Conservation (phyloP, 139 green algal species). For the Yamagishiella unicocca region DNA sequence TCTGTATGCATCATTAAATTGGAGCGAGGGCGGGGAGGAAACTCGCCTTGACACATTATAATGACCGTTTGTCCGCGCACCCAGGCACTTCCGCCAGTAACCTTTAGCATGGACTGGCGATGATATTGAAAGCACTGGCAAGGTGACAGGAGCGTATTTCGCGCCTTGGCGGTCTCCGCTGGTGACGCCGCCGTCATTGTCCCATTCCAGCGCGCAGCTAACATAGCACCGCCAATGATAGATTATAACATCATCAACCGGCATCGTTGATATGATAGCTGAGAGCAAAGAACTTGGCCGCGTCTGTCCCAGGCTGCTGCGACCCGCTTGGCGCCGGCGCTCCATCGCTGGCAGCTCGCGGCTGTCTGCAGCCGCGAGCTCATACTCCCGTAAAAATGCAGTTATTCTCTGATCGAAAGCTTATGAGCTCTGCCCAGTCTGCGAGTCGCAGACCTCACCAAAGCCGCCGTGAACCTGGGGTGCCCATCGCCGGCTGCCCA, state of each 20-base stretch:
- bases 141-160: not conserved
- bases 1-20: conserved; percentile 65
- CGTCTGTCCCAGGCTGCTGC: not conserved
- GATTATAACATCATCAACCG: not conserved
- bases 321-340: not conserved
- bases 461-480: not conserved
- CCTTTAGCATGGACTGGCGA: not conserved
- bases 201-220: too few relatives aligned
- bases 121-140: too few relatives aligned
- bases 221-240: too few relatives aligned
- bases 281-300: not conserved
- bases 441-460: not conserved
- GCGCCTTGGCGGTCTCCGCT: not conserved
- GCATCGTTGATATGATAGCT: not conserved
- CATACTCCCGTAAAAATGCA: not conserved
- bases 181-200: not conserved
- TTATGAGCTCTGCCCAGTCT: not conserved
- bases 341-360: not conserved
- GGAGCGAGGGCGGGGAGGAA: not conserved
- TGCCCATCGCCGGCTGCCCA: too few relatives aligned
- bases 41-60: not conserved
- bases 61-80: not conserved
- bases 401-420: not conserved
- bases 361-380: not conserved
- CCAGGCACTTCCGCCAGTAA: not conserved